Evolutionary conservation across 2,329 filamentous ascomycete species (phyloP).

Genomic region (Thermothelomyces thermophilus): DNA sequence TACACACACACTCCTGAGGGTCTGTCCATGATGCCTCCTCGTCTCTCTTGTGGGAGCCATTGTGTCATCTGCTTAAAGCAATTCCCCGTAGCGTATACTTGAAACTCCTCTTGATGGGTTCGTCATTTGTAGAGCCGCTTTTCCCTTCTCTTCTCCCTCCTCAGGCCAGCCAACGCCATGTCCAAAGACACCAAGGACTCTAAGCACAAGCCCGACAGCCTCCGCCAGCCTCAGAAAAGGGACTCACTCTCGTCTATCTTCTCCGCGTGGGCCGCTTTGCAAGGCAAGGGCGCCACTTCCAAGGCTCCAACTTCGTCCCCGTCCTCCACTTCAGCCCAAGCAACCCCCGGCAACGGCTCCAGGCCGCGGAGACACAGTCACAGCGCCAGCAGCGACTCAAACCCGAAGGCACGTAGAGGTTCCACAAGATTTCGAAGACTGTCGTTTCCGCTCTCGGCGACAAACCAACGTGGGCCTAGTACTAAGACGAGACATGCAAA

Average conservation of each 20-base stretch:
- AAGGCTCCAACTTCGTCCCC: constrained; percentile 8
- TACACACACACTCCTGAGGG: constrained; percentile 4
- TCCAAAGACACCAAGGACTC: constrained; percentile 20
- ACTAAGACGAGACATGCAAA: constrained; percentile 24
- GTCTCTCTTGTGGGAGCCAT: constrained; percentile 11
- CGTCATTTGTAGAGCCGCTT: constrained; percentile 7
- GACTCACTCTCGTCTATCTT: constrained; percentile 24
- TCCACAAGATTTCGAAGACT: constrained; percentile 22
- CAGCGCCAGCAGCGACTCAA: constrained; percentile 17
- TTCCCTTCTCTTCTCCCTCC: constrained; percentile 12
- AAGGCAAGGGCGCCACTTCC: constrained; percentile 14
- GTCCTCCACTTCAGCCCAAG: constrained; percentile 3
- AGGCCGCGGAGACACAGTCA: constrained; percentile 24
- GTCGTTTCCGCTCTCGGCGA: constrained; percentile 19
- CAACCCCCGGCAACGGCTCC: constrained; percentile 6
- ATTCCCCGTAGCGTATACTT: constrained; percentile 5
- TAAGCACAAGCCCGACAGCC: constrained; percentile 17
- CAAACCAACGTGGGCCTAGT: constrained; percentile 15
- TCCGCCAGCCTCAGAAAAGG: constrained; percentile 22
- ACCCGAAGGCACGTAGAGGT: constrained; percentile 25
- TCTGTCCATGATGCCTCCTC: background rate
- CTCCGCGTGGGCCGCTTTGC: constrained; percentile 23
- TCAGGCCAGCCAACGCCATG: constrained; percentile 15
- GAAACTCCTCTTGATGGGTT: constrained; percentile 15
- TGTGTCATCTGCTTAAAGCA: constrained; percentile 11